Evolutionary conservation across 495 filamentous ascomycete genomes (phyloP).

Genomic region (Parathielavia appendiculata): DNA sequence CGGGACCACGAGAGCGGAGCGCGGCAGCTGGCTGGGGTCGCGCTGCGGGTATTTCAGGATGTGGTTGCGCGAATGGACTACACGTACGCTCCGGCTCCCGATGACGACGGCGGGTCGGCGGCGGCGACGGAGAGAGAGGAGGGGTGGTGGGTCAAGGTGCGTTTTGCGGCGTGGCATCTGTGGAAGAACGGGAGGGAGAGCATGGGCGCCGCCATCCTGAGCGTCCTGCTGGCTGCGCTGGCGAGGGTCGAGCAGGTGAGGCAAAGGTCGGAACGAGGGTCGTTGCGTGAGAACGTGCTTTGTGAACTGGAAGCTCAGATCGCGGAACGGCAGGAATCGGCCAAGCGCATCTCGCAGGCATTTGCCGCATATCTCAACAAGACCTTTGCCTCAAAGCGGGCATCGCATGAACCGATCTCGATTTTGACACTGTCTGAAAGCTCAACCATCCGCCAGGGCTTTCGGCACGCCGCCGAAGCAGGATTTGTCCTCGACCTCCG

Average conservation of each 20-base stretch:
- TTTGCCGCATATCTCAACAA: slow-evolving; percentile 28
- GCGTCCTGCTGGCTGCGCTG: slow-evolving; percentile 45
- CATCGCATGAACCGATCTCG: slow-evolving; percentile 31
- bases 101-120: background rate
- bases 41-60: slow-evolving; percentile 45
- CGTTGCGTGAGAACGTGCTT: background rate
- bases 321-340: slow-evolving; percentile 15
- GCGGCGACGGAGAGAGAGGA: slow-evolving; percentile 1
- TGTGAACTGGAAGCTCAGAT: slow-evolving; percentile 16
- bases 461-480: slow-evolving; percentile 24
- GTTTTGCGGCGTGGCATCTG: slow-evolving; percentile 59
- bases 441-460: slow-evolving; percentile 49
- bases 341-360: slow-evolving; percentile 31
- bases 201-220: slow-evolving; percentile 57
- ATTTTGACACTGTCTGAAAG: slow-evolving; percentile 57
- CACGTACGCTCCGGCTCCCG: background rate
- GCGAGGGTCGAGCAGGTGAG: slow-evolving; percentile 23
- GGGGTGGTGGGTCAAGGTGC: slow-evolving; percentile 52
- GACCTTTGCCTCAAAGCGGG: slow-evolving; percentile 15
- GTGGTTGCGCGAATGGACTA: slow-evolving; percentile 28
- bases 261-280: background rate
- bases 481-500: slow-evolving; percentile 45
- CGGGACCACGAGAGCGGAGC: slow-evolving; percentile 55
- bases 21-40: slow-evolving; percentile 48
- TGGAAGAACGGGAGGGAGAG: slow-evolving; percentile 58